Evolutionary conservation across 805 yeast genomes (phyloP).

Genomic region (Candida dendrica): DNA sequence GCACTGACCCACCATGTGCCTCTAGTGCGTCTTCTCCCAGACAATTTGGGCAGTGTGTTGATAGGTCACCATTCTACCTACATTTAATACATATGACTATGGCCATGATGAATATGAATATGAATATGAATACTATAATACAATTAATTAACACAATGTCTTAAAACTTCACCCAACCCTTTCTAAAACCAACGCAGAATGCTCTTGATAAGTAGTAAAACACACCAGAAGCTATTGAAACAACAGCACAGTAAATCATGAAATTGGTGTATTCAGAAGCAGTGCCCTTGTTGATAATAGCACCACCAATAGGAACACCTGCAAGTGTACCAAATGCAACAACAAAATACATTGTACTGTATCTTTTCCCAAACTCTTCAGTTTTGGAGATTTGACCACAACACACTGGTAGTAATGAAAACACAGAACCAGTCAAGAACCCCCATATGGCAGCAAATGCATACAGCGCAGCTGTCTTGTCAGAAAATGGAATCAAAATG

Average conservation of each 20-base stretch:
- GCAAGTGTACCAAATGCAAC: slow-evolving; percentile 49
- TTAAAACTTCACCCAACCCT: neutral
- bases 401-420: slow-evolving; percentile 50
- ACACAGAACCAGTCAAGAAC: slow-evolving; percentile 45
- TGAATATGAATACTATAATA: too few species aligned
- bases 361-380: slow-evolving; percentile 45
- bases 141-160: neutral
- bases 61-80: too few species aligned
- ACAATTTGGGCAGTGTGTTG: too few species aligned
- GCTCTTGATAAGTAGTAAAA: neutral
- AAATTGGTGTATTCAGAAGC: slow-evolving; percentile 27
- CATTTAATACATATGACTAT: too few species aligned
- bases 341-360: slow-evolving; percentile 51
- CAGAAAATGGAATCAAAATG: slow-evolving; percentile 32
- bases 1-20: too few species aligned
- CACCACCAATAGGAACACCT: slow-evolving; percentile 44
- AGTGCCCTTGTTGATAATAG: slow-evolving; percentile 34
- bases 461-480: slow-evolving; percentile 26
- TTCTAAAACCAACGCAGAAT: neutral
- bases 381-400: slow-evolving; percentile 50
- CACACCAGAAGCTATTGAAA: neutral
- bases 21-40: too few species aligned
- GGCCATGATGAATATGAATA: too few species aligned
- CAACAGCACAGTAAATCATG: slow-evolving; percentile 21
- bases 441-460: slow-evolving; percentile 45